Evolutionary conservation across 2,329 filamentous ascomycete genomes (phyloP).

Genomic region (Emergomyces pasteurianus): DNA sequence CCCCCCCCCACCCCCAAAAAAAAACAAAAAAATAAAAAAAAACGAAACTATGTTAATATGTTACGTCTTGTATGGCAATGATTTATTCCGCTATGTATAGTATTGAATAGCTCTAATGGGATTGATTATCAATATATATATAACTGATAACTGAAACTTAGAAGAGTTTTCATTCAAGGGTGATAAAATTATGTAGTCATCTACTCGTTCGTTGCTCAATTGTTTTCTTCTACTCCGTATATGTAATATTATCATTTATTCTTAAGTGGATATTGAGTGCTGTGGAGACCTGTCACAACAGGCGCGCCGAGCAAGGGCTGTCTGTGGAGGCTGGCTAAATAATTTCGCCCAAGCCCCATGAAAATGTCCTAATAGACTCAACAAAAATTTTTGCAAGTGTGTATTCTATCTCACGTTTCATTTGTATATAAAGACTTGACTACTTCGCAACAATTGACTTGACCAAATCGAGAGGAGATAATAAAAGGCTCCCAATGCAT

Average conservation of each 20-base stretch:
- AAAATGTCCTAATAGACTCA: too few species aligned
- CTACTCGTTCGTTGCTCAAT: not conserved
- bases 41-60: not conserved
- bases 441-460: too few species aligned
- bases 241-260: too few species aligned
- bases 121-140: too few species aligned
- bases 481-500: conserved; percentile 9
- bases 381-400: not conserved
- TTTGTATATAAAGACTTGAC: not conserved
- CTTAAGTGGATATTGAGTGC: too few species aligned
- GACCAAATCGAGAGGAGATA: not conserved
- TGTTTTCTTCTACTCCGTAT: too few species aligned
- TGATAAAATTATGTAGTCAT: not conserved
- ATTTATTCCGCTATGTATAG: not conserved
- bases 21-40: not conserved
- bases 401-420: not conserved
- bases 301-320: too few species aligned
- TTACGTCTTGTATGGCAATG: not conserved
- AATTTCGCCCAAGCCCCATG: not conserved
- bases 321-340: too few species aligned
- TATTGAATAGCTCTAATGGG: not conserved
- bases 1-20: not conserved
- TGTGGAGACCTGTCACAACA: too few species aligned
- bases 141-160: not conserved
- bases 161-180: not conserved